Percentiles rank a stretch among this genome's conserved stretches.
phyloP scores from a whole-genome alignment of 1,284 basidiomycete genomes.

The Rhodotorula sp. region DNA sequence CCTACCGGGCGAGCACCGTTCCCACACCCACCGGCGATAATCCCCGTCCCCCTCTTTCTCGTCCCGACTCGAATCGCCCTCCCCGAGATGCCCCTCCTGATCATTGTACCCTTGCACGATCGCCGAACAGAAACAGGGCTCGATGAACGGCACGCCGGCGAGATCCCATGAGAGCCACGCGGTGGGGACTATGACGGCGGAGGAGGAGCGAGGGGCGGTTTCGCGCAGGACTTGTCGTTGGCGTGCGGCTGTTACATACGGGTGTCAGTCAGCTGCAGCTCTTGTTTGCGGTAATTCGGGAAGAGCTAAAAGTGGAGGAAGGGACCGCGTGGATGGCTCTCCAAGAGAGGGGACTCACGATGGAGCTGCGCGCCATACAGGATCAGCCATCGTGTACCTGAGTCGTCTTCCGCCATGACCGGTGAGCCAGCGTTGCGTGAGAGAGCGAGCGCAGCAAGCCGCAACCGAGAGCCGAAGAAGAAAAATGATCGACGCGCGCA shows the following conservation, averaged over 20 bases:
- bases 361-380: constrained; percentile 24
- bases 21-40: constrained; percentile 32
- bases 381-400: constrained; percentile 9
- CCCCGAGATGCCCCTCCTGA: neutral
- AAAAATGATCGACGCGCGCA: no score
- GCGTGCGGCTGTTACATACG: constrained; percentile 11
- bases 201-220: neutral
- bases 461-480: no score
- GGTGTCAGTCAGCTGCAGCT: neutral
- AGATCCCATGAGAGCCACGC: constrained; percentile 33
- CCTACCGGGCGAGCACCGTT: constrained; percentile 17
- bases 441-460: no score
- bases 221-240: neutral
- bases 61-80: neutral
- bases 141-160: constrained; percentile 28
- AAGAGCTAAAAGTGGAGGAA: neutral
- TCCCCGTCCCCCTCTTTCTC: constrained; percentile 2
- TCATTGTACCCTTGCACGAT: constrained; percentile 29
- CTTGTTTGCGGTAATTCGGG: no score
- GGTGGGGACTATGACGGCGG: constrained; percentile 11
- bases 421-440: no score
- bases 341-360: constrained; percentile 5
- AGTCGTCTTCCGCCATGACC: no score
- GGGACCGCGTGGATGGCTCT: no score
- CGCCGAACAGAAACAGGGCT: constrained; percentile 22